Evolutionary conservation across 2,329 filamentous ascomycete genomes (phyloP), one percentile per base, ranked within the genome.

Genomic region (Colletotrichum sublineola): DNA sequence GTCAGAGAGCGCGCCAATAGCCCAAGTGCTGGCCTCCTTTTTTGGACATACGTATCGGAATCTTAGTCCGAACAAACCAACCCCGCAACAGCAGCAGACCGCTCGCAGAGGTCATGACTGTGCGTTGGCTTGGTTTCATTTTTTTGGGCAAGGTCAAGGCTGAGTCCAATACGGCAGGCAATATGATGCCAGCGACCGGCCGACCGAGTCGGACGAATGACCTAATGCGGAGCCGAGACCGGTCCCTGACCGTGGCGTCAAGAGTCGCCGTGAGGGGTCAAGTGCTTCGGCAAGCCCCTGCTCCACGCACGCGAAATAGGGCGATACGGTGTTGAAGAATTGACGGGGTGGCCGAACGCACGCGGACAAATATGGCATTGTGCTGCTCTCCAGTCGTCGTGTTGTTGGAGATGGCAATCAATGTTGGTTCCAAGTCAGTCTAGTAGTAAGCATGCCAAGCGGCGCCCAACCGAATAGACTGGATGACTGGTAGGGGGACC

Each of bases 121-220:
- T 58, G 53, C 53, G n/a, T 12, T 9, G 56, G 46, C 24, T 72
- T 44, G 66, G 55, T 69, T 46, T 69, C 55, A 55, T 38, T 40
- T 55, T 50, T 31, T 20, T 8, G 65, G 44, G 18, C 15, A 38
- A 48, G 29, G 46, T 29, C 33, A 52, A 50, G 53, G 12, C 15
- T 63, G 44, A 31, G 57, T 40, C 18, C 24, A 20, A 31, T 38
- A n/a, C 20, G 12, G 58, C 46, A 55, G 60, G 29, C 36, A 38
- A 56, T 46, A 24, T 63, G 58, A 67, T 36, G 66, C 18, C 57
- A 67, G 31, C 40, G 36, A 24, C 38, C n/a, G 66, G 61, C 38
- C 29, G 64, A 53, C 63, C 24, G 24, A 24, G 24, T 69, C 69
- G 66, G 69, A 64, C 57, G 69, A 69, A 64, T 63, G 66, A 40